These are phyloP conservation scores for Rutstroemia sp. DNA, from an alignment of 2,329 filamentous ascomycete genomes.

Conservation along the genomic window DNA sequence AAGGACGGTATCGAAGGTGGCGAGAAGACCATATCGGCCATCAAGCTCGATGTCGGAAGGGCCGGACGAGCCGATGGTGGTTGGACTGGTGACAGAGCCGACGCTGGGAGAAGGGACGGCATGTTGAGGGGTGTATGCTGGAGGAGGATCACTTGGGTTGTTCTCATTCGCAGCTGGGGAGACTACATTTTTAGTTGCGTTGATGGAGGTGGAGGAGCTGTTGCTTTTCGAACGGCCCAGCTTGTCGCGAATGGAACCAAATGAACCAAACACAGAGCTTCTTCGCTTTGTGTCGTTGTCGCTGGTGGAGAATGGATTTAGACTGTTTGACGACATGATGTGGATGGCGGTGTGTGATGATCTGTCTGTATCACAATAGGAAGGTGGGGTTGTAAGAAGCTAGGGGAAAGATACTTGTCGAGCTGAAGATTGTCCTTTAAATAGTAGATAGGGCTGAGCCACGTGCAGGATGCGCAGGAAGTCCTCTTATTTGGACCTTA, in stretches of 20 bases:
- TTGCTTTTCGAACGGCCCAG: not conserved
- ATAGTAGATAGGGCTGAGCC: not conserved
- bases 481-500: too few relatives aligned
- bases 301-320: not conserved
- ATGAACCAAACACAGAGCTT: not conserved
- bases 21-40: slow-evolving; percentile 63
- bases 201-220: not conserved
- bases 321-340: slow-evolving; percentile 1
- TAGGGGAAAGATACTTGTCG: slow-evolving; percentile 1
- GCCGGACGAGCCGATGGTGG: not conserved
- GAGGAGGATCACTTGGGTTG: not conserved
- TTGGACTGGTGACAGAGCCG: not conserved
- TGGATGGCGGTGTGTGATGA: not conserved
- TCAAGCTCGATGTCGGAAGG: not conserved
- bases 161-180: not conserved
- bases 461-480: slow-evolving; percentile 7
- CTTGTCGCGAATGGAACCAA: not conserved
- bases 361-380: not conserved
- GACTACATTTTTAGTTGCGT: not conserved
- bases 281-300: not conserved
- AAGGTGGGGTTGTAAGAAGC: slow-evolving; percentile 1
- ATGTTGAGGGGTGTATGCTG: not conserved
- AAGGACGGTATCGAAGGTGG: slow-evolving; percentile 78
- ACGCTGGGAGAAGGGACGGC: not conserved
- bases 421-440: slow-evolving; percentile 9